A percentile compares a stretch with the other conserved stretches of the same genome.
Evolutionary conservation across 2,329 filamentous ascomycete species (phyloP).

Genomic region (Fusarium siculi): DNA sequence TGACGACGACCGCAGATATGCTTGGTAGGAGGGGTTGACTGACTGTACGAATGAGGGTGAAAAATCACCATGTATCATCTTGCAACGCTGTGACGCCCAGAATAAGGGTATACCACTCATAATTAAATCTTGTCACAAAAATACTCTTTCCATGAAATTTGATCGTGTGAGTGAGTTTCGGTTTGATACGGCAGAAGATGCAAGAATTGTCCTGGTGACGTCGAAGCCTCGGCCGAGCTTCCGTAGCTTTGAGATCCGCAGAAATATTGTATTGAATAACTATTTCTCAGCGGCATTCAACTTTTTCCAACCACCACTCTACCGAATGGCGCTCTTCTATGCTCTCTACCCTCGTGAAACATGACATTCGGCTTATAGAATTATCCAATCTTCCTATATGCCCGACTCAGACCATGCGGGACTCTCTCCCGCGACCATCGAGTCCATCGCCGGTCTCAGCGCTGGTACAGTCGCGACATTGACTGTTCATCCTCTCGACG

Average conservation of each 20-base stretch:
- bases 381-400: slow-evolving; percentile 51
- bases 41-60: slow-evolving; percentile 33
- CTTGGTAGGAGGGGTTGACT: slow-evolving; percentile 30
- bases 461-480: slow-evolving; percentile 89
- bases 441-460: slow-evolving; percentile 88
- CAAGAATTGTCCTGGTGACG: slow-evolving; percentile 26
- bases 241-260: slow-evolving; percentile 25
- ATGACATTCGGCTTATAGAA: slow-evolving; percentile 37
- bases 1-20: slow-evolving; percentile 27
- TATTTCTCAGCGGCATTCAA: slow-evolving; percentile 12
- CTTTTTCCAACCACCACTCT: background rate
- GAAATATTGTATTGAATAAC: slow-evolving; percentile 29
- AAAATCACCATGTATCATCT: slow-evolving; percentile 42
- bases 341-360: slow-evolving; percentile 27
- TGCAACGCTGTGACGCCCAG: slow-evolving; percentile 23
- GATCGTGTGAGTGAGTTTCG: background rate
- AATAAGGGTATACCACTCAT: slow-evolving; percentile 37
- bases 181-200: slow-evolving; percentile 22
- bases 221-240: slow-evolving; percentile 29
- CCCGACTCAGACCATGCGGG: slow-evolving; percentile 63
- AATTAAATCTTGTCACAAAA: slow-evolving; percentile 22
- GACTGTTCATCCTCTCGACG: slow-evolving; percentile 89
- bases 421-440: slow-evolving; percentile 81
- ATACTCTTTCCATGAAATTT: background rate
- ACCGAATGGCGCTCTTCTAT: background rate